A percentile compares a stretch with the other conserved stretches of the same genome.
phyloP scores from a whole-genome alignment of 129 eudicot genomes.

The Oenanthe sinensis region DNA sequence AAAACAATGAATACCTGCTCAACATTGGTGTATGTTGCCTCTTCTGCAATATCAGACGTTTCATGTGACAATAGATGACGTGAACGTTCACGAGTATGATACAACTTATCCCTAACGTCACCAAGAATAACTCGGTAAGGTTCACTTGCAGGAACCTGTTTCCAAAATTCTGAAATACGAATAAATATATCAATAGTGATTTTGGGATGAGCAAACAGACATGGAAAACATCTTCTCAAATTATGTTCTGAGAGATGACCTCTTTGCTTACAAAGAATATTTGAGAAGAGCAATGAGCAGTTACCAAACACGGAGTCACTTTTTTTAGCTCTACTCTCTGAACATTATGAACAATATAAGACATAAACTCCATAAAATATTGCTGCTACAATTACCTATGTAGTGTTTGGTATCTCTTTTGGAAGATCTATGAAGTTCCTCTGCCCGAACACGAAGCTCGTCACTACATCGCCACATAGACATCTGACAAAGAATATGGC shows the following conservation, averaged over 20 bases:
- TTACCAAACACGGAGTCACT: background rate
- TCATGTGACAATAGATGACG: slow-evolving; percentile 80
- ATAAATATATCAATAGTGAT: background rate
- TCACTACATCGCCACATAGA: slow-evolving; percentile 99
- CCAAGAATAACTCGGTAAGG: slow-evolving; percentile 96
- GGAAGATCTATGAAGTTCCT: slow-evolving; percentile 62
- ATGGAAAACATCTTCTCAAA: background rate
- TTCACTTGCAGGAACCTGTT: slow-evolving; percentile 79
- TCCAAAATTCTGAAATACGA: slow-evolving; percentile 78
- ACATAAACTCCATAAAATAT: background rate
- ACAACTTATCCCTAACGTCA: slow-evolving; percentile 88
- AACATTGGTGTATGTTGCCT: slow-evolving; percentile 61
- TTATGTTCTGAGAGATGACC: background rate
- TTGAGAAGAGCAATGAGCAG: background rate
- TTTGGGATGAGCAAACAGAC: background rate
- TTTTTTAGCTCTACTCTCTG: background rate
- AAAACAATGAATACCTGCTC: slow-evolving; percentile 56
- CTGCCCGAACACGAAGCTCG: slow-evolving; percentile 83
- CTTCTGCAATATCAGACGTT: slow-evolving; percentile 82
- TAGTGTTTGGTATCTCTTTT: slow-evolving; percentile 94
- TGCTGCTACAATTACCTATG: slow-evolving; percentile 44
- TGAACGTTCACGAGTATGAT: slow-evolving; percentile 90
- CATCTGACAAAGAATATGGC: slow-evolving; percentile 34
- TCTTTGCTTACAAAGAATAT: background rate
- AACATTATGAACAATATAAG: background rate